Percentiles rank a stretch among this genome's conserved stretches.
These are phyloP conservation scores for Fusarium sp. DNA, from an alignment of 2,329 filamentous ascomycete genomes.

Conservation along the genomic window DNA sequence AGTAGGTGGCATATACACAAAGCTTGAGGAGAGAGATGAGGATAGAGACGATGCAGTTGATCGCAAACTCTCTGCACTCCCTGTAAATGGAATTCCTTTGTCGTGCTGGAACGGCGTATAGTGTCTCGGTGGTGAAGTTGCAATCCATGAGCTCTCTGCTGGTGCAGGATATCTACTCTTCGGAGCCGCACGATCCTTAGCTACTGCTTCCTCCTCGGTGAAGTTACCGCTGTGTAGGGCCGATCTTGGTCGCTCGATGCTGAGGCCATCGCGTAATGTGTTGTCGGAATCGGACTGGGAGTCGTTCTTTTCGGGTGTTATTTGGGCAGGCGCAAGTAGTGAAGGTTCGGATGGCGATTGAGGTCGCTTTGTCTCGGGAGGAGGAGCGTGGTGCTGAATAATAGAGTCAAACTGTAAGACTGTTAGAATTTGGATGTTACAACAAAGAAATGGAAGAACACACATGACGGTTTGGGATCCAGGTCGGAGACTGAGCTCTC, in stretches of 20 bases:
- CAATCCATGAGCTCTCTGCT: constrained; percentile 56
- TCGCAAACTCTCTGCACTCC: constrained; percentile 50
- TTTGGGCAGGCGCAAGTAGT: constrained; percentile 58
- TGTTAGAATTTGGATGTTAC: constrained; percentile 15
- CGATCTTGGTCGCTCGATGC: constrained; percentile 85
- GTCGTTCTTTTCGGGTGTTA: constrained; percentile 52
- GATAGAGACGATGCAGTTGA: constrained; percentile 69
- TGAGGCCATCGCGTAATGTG: constrained; percentile 63
- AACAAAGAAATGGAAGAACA: constrained; percentile 36
- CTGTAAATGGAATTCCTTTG: constrained; percentile 44
- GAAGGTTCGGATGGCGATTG: constrained; percentile 51
- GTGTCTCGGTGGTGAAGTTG: constrained; percentile 66
- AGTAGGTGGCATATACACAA: constrained; percentile 87
- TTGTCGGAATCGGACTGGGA: constrained; percentile 44
- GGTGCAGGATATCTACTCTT: constrained; percentile 31
- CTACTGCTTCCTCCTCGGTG: constrained; percentile 52
- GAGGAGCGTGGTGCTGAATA: constrained; percentile 39
- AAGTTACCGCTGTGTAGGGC: constrained; percentile 76
- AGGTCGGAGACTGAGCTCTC: constrained; percentile 77
- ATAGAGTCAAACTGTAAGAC: constrained; percentile 52
- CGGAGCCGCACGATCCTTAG: constrained; percentile 14
- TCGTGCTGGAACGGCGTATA: constrained; percentile 59
- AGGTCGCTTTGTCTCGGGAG: constrained; percentile 34
- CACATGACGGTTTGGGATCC: constrained; percentile 74
- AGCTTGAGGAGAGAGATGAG: constrained; percentile 80